These are phyloP conservation scores for Fusarium oxysporum DNA, from an alignment of 2,329 filamentous ascomycete genomes.

Conservation along the genomic window DNA sequence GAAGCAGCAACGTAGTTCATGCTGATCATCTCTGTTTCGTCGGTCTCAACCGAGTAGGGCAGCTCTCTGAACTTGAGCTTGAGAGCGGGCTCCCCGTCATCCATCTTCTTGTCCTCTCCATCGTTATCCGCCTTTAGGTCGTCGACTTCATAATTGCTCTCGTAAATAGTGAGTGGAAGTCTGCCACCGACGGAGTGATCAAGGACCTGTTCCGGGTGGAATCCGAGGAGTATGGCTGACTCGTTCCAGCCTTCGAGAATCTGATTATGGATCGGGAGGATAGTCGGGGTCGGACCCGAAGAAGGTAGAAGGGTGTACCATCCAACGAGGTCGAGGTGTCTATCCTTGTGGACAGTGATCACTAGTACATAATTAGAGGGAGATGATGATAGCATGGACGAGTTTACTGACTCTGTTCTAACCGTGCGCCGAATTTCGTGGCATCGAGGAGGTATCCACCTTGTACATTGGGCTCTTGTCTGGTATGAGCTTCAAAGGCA, in stretches of 20 bases:
- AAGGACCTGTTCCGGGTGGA: conserved; percentile 75
- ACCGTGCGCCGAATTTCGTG: conserved; percentile 78
- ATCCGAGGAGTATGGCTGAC: conserved; percentile 86
- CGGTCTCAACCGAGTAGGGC: conserved; percentile 89
- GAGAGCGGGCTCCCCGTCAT: conserved; percentile 68
- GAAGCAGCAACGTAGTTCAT: conserved; percentile 92
- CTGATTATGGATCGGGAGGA: conserved; percentile 81
- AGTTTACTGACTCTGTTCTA: conserved; percentile 80
- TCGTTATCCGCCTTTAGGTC: conserved; percentile 61
- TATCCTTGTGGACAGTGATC: conserved; percentile 87
- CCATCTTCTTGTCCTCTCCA: conserved; percentile 77
- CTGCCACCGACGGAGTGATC: conserved; percentile 75
- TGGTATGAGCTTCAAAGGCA: conserved; percentile 84
- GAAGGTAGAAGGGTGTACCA: conserved; percentile 87
- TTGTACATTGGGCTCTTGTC: conserved; percentile 56
- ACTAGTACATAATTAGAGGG: conserved; percentile 63
- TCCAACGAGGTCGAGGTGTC: conserved; percentile 86
- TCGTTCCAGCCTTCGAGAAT: conserved; percentile 83
- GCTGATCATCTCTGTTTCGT: conserved; percentile 97
- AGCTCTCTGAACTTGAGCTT: conserved; percentile 84
- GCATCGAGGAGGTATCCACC: conserved; percentile 72
- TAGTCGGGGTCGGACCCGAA: conserved; percentile 75
- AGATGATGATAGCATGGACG: not conserved
- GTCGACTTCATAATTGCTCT: conserved; percentile 82
- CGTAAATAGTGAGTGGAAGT: conserved; percentile 91